Base-by-base conservation (phyloP, 495 filamentous ascomycete genomes). In the Evernia prunastri region DNA sequence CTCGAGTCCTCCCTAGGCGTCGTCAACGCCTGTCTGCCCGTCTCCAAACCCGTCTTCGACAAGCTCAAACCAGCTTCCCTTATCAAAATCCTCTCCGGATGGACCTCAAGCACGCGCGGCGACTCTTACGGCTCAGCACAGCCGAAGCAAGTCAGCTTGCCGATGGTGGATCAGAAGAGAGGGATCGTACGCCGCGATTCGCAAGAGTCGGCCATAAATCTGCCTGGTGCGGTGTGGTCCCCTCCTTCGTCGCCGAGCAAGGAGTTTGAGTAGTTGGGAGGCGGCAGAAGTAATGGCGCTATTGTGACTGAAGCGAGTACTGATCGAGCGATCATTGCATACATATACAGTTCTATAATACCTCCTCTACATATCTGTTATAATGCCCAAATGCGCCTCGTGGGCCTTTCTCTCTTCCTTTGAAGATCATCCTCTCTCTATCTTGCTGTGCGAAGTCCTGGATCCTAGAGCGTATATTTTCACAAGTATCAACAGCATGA, bases 1-100 rank as follows among this genome's bases (percentile, higher is more conserved):
- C 63, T 68, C 25, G 67, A 68, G 54, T 45, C 42, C 9, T 27
- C 56, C 18, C 63, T 66, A 2, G 67, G 67, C 29, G 56, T 68
- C 29, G 63, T 53, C 53, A 66, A 65, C 11, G 58, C 63, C 12
- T 68, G 63, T 43, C 56, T 66, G 2, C 67, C 67, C 7, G 63
- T 68, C 37, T 59, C 60, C 13, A 68, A 66, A 43, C 63, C 63
- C 15, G 63, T 63, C 17, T 58, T 66, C 43, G 63, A 45, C 0
- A 68, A 56, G 29, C 20, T 68, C 29, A 29, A 35, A 25, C 13
- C 23, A 0, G 17, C 27, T 7, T 17, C 13, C 8, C 36, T 33
- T 5, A 56, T 43, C 25, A 53, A 36, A 10, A 5, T 12, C 29
- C 7, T 54, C 1, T 54, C 29, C 0, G 51, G 29, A 4, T 20